Conservation (phyloP, 345 rosid genomes). For the Microthlaspi erraticum region DNA sequence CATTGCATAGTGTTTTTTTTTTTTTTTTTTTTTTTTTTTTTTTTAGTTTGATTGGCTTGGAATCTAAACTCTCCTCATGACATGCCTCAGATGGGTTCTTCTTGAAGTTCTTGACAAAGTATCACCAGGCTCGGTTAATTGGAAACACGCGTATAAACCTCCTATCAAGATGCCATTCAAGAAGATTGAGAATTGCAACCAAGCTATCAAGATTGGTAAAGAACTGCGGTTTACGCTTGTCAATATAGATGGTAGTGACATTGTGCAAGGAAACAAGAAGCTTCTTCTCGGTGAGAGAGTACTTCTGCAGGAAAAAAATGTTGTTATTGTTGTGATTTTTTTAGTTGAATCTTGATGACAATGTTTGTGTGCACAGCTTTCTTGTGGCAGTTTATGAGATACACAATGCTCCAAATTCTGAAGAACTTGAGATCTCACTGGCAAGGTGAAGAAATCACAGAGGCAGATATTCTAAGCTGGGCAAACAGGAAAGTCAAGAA, state of each 20-base stretch:
- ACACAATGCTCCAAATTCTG: conserved; percentile 81
- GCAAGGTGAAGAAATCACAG: conserved; percentile 86
- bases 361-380: conserved; percentile 61
- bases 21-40: not conserved
- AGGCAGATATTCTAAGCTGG: conserved; percentile 79
- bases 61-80: not conserved
- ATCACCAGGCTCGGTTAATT: conserved; percentile 70
- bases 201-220: conserved; percentile 79
- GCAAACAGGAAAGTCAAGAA: conserved; percentile 84
- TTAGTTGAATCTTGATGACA: not conserved
- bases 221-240: conserved; percentile 79
- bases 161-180: conserved; percentile 95
- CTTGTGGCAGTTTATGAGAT: conserved; percentile 94
- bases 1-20: not conserved
- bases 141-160: conserved; percentile 85
- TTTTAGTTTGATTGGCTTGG: not conserved
- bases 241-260: conserved; percentile 85
- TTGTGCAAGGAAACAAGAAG: conserved; percentile 92
- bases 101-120: conserved; percentile 83
- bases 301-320: not conserved
- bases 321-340: not conserved
- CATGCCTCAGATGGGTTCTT: conserved; percentile 72
- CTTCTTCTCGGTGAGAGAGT: conserved; percentile 63
- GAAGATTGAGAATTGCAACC: conserved; percentile 91
- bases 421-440: conserved; percentile 74